phyloP scores from a whole-genome alignment of 768 basidiomycete genomes.

The Psilocybe tampanensis region DNA sequence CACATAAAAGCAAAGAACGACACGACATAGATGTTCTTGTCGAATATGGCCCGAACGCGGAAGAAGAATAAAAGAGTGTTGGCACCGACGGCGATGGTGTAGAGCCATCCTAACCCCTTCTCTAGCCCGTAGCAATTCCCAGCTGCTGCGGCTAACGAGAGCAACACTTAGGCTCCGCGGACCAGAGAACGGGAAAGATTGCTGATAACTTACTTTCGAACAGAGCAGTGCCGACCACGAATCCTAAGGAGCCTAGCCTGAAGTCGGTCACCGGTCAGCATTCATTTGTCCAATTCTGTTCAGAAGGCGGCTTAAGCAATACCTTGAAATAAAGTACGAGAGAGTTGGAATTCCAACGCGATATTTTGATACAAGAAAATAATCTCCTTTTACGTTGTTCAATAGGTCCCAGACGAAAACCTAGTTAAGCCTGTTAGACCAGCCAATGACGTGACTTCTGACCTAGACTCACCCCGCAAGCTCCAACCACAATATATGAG shows the following conservation, averaged over 20 bases:
- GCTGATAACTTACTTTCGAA: not conserved
- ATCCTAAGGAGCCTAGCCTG: slow-evolving; percentile 10
- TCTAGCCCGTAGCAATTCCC: slow-evolving; percentile 13
- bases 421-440: not conserved
- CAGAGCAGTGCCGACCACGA: not conserved
- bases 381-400: slow-evolving; percentile 17
- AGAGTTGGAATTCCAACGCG: slow-evolving; percentile 19
- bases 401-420: slow-evolving; percentile 9
- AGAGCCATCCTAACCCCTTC: slow-evolving; percentile 18
- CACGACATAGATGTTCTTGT: slow-evolving; percentile 20
- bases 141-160: not conserved
- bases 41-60: slow-evolving; percentile 28
- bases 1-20: slow-evolving; percentile 30
- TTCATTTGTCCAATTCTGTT: not conserved
- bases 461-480: not conserved
- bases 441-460: too few relatives aligned
- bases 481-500: not conserved
- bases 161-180: not conserved
- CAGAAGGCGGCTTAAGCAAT: not conserved
- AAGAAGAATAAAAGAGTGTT: slow-evolving; percentile 31
- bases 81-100: slow-evolving; percentile 20
- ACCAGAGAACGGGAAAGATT: not conserved
- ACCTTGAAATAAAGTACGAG: slow-evolving; percentile 30
- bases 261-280: not conserved
- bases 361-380: slow-evolving; percentile 18